phyloP scores from a whole-genome alignment of 2,329 filamentous ascomycete genomes.

The Fusarium nisikadoi region DNA sequence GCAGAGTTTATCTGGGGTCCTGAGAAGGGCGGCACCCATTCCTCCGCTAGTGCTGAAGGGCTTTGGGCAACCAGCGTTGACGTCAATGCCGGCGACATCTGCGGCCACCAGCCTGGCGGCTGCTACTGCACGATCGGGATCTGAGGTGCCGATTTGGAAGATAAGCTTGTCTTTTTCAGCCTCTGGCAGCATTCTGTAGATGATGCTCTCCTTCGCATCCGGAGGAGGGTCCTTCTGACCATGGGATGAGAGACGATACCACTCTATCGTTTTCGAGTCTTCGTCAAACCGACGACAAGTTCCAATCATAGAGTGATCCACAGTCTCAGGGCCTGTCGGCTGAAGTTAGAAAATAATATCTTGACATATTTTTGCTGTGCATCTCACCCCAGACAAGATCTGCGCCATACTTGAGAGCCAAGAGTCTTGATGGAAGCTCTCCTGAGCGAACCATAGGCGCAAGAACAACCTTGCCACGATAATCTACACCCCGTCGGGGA shows the following conservation, averaged over 20 bases:
- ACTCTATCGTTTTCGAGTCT: slow-evolving; percentile 83
- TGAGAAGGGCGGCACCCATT: slow-evolving; percentile 93
- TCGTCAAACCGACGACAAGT: slow-evolving; percentile 82
- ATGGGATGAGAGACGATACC: slow-evolving; percentile 79
- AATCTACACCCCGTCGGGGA: slow-evolving; percentile 89
- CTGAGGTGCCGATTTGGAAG: slow-evolving; percentile 91
- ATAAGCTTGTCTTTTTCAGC: slow-evolving; percentile 80
- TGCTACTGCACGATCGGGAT: slow-evolving; percentile 82
- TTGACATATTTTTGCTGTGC: not conserved
- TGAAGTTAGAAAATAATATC: not conserved
- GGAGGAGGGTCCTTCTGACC: slow-evolving; percentile 67
- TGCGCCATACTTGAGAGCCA: slow-evolving; percentile 93
- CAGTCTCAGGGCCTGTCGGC: slow-evolving; percentile 82
- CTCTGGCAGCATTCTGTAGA: slow-evolving; percentile 85
- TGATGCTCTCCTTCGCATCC: slow-evolving; percentile 71
- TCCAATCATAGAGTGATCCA: slow-evolving; percentile 92
- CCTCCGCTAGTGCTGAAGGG: slow-evolving; percentile 93
- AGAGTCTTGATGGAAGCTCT: slow-evolving; percentile 87
- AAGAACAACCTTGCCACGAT: slow-evolving; percentile 91
- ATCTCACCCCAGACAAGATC: slow-evolving; percentile 91
- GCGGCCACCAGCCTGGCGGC: slow-evolving; percentile 85
- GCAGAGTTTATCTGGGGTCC: slow-evolving; percentile 84
- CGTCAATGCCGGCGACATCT: slow-evolving; percentile 93
- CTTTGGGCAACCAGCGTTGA: slow-evolving; percentile 98
- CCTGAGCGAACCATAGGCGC: slow-evolving; percentile 99